Percentiles rank a stretch among this genome's conserved stretches.
These are phyloP conservation scores for Colletotrichum sp. DNA, from an alignment of 2,329 filamentous ascomycete species.

Conservation along the genomic window DNA sequence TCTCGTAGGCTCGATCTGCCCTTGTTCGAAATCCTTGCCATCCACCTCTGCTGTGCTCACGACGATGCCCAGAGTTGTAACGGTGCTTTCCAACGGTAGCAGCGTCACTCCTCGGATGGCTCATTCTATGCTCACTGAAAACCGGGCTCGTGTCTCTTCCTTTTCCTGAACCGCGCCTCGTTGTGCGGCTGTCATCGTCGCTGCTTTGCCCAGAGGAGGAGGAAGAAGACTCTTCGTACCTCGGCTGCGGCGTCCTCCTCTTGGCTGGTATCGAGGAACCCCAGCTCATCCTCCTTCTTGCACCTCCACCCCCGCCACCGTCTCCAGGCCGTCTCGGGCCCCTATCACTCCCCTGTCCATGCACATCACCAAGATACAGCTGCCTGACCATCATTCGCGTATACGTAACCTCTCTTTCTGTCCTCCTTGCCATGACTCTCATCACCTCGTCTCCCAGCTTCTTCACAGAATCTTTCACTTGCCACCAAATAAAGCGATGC, in stretches of 20 bases:
- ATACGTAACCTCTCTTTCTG: conserved; percentile 17
- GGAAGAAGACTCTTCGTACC: background rate
- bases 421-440: conserved; percentile 12
- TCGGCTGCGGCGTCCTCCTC: background rate
- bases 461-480: conserved; percentile 12
- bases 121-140: background rate
- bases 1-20: background rate
- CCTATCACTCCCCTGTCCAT: background rate
- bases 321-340: background rate
- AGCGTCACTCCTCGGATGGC: background rate
- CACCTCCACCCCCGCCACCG: background rate
- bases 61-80: background rate
- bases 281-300: background rate
- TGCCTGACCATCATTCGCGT: conserved; percentile 15
- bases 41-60: background rate
- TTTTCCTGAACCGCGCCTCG: background rate
- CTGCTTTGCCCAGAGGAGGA: background rate
- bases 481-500: conserved; percentile 21
- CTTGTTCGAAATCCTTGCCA: background rate
- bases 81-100: background rate
- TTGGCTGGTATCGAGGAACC: background rate
- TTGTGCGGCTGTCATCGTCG: background rate
- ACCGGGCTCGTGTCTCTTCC: background rate
- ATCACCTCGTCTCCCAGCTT: conserved; percentile 14
- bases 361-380: background rate